Evolutionary conservation across 2,329 filamentous ascomycete genomes (phyloP).

Genomic region (Neofusicoccum sp.): DNA sequence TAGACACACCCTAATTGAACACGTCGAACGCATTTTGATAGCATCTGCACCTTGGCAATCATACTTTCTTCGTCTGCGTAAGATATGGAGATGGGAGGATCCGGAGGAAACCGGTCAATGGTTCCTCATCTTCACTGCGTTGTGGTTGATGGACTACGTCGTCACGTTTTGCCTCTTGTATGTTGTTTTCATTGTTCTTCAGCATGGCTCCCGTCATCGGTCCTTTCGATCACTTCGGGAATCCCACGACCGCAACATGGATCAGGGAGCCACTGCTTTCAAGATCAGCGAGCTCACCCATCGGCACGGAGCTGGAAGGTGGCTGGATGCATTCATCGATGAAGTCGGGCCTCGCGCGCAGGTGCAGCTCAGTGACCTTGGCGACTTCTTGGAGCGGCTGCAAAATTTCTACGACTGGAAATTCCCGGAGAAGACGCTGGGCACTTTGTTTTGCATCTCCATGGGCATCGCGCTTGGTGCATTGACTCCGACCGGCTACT

Average conservation of each 20-base stretch:
- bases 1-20: constrained; percentile 33
- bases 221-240: constrained; percentile 34
- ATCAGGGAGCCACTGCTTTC: constrained; percentile 30
- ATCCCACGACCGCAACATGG: constrained; percentile 32
- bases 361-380: constrained; percentile 38
- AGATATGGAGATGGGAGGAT: constrained; percentile 41
- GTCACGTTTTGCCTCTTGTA: constrained; percentile 38
- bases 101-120: constrained; percentile 31
- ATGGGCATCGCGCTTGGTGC: constrained; percentile 32
- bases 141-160: constrained; percentile 40
- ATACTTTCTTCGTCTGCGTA: constrained; percentile 36
- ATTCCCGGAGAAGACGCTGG: constrained; percentile 32
- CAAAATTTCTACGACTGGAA: constrained; percentile 40
- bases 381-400: constrained; percentile 38
- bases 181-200: constrained; percentile 34
- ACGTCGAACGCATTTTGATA: constrained; percentile 40
- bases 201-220: constrained; percentile 29
- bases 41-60: constrained; percentile 42
- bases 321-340: constrained; percentile 39
- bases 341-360: constrained; percentile 38
- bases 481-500: constrained; percentile 33
- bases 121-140: constrained; percentile 33
- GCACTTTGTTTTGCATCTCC: constrained; percentile 34
- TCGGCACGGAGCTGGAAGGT: constrained; percentile 35
- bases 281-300: constrained; percentile 39